Base-by-base conservation (phyloP, 306 rosid genomes). In the Geum urbanum region DNA sequence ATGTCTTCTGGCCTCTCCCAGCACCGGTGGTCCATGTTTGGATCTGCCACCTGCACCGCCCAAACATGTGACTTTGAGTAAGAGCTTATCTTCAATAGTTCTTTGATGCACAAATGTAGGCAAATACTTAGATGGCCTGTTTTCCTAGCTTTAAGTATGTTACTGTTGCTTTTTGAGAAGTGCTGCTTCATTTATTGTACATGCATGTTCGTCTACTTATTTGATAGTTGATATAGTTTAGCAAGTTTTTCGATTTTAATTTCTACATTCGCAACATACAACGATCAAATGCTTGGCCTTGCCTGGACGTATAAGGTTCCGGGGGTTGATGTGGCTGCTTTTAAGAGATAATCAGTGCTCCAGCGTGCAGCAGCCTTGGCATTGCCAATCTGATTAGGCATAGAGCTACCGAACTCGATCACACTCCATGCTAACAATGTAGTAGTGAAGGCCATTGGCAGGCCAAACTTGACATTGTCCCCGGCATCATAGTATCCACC, bases 401-500 rank as follows among this genome's bases (percentile, higher is more conserved):
- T 88, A 11, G 85, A 88, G 76, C 45, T 71, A 53, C 96, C 98
- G 61, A 89, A 92, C 72, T 92, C 98, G 50, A 90, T 78, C 20
- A 90, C 96, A 72, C 98, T 88, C 98, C 98, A 92, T 53, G 98
- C 84, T 60, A 92, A 66, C 55, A 92, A 56, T 46, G 98, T 92
- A 9, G 96, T 85, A 4, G 96, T 92, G 70, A 92, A 92, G 16
- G 98, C 96, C 96, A 92, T 88, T 60, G 96, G 98, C 22, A 92
- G 47, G 32, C 98, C 98, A 76, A 90, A 92, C 81, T 92, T 90
- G 51, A 92, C 82, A 56, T 92, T 92, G 47, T 92, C 98, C 43
- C 96, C 98, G 7, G 98, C 98, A 83, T 92, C 98, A 80, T 92
- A 92, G 75, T 92, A 92, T 60, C 98, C 98, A 0, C 98, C 98